Percentiles rank a stretch among this genome's conserved stretches.
These are phyloP conservation scores for Lactifluus piperatus DNA, from an alignment of 768 basidiomycete genomes.

Conservation along the genomic window DNA sequence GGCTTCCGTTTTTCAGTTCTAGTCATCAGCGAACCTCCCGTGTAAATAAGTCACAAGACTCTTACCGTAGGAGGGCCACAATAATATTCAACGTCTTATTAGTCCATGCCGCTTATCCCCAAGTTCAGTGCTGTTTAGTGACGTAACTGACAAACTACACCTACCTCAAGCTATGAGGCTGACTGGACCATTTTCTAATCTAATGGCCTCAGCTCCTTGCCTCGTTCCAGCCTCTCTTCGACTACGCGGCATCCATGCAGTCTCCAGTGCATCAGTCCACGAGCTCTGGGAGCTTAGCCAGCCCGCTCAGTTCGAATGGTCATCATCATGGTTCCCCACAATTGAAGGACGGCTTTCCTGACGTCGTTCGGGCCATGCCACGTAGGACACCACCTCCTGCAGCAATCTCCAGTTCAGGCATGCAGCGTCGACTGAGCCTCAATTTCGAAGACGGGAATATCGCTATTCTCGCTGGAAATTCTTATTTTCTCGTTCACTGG, in stretches of 20 bases:
- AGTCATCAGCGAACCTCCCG: too few relatives aligned
- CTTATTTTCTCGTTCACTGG: conserved; percentile 62
- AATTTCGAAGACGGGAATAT: conserved; percentile 66
- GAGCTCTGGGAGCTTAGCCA: not conserved
- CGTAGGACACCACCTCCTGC: not conserved
- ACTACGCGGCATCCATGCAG: not conserved
- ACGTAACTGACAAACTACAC: not conserved
- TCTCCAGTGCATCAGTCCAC: conserved; percentile 3
- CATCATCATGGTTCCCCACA: conserved; percentile 7
- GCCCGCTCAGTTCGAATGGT: conserved; percentile 18
- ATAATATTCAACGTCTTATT: not conserved
- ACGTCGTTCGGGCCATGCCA: not conserved
- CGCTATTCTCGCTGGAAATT: conserved; percentile 45
- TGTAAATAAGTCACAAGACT: too few relatives aligned
- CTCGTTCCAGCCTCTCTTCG: not conserved
- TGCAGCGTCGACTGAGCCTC: conserved; percentile 39
- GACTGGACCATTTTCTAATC: conserved; percentile 11
- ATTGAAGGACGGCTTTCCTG: not conserved
- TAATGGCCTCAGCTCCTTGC: not conserved
- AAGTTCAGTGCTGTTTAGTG: not conserved
- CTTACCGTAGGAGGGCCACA: too few relatives aligned
- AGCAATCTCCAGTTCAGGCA: conserved; percentile 16
- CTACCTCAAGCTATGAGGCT: conserved; percentile 1
- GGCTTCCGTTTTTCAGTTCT: not conserved
- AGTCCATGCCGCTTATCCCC: too few relatives aligned